A percentile compares a stretch with the other conserved stretches of the same genome.
Conservation (phyloP, 495 filamentous ascomycete species). For the Neurospora hispaniola region DNA sequence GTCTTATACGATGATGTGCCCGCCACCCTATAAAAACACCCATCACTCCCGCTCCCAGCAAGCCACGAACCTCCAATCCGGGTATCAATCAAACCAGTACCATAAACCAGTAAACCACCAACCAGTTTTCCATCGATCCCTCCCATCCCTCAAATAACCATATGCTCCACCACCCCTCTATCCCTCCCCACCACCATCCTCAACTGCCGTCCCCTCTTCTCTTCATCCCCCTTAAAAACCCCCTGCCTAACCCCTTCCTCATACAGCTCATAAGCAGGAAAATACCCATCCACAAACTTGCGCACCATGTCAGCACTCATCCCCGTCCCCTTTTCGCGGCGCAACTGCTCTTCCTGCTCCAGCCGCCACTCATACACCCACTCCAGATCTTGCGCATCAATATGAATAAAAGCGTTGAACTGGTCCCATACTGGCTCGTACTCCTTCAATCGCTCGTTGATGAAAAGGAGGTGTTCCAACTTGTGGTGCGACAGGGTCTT, state of each 20-base stretch:
- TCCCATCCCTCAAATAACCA: slow-evolving; percentile 35
- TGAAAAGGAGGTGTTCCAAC: slow-evolving; percentile 56
- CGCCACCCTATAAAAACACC: background rate
- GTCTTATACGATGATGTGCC: background rate
- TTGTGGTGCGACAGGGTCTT: slow-evolving; percentile 44
- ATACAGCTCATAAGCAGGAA: slow-evolving; percentile 60
- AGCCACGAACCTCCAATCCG: background rate
- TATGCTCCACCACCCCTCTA: slow-evolving; percentile 48
- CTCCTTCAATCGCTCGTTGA: slow-evolving; percentile 56
- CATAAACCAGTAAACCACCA: too few species aligned
- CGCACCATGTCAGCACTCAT: slow-evolving; percentile 56
- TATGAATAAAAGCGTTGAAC: slow-evolving; percentile 76
- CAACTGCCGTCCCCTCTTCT: slow-evolving; percentile 47
- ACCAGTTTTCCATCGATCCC: background rate
- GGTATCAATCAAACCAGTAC: too few species aligned
- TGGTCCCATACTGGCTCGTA: slow-evolving; percentile 68
- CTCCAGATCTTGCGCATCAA: slow-evolving; percentile 66
- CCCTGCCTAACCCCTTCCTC: slow-evolving; percentile 56
- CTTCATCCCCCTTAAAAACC: slow-evolving; percentile 35
- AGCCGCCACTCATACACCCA: slow-evolving; percentile 85
- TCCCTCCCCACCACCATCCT: slow-evolving; percentile 60
- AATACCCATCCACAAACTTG: slow-evolving; percentile 47
- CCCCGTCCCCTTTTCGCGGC: slow-evolving; percentile 41
- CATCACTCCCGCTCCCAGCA: background rate
- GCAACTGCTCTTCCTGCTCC: slow-evolving; percentile 66